Conservation (phyloP, 352 stramenopile genomes). For the Phytophthora niederhauseri region DNA sequence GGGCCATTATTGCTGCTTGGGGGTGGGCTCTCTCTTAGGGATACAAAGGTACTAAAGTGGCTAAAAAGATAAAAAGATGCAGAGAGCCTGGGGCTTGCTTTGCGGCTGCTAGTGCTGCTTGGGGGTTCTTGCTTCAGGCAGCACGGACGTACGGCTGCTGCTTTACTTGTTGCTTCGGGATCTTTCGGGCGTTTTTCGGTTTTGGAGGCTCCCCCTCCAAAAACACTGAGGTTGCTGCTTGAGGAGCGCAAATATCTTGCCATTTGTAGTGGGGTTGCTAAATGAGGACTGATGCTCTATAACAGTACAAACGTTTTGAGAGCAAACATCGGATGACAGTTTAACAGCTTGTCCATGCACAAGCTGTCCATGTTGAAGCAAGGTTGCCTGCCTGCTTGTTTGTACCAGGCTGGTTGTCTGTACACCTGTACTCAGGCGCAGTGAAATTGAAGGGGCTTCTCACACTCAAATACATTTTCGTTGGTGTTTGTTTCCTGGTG, state of each 20-base stretch:
- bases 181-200: conserved; percentile 35
- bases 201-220: conserved; percentile 20
- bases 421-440: too few relatives aligned
- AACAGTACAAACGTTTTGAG: too few relatives aligned
- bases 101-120: background rate
- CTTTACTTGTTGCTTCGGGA: conserved; percentile 17
- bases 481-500: conserved; percentile 16
- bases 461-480: conserved; percentile 33
- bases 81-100: conserved; percentile 9
- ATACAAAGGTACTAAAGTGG: conserved; percentile 22
- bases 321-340: too few relatives aligned
- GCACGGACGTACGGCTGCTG: conserved; percentile 7
- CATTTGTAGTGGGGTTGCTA: too few relatives aligned
- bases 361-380: conserved; percentile 11
- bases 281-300: too few relatives aligned
- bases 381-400: too few relatives aligned
- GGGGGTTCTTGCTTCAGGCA: conserved; percentile 12
- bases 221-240: conserved; percentile 22
- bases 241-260: too few relatives aligned
- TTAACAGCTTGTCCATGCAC: too few relatives aligned
- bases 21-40: background rate
- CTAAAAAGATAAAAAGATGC: conserved; percentile 27
- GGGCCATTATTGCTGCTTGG: conserved; percentile 30
- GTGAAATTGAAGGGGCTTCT: conserved; percentile 6
- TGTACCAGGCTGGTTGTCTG: too few relatives aligned